A percentile compares a stretch with the other conserved stretches of the same genome.
Evolutionary conservation across 495 filamentous ascomycete species (phyloP).

Genomic region (Entonaema liquescens): DNA sequence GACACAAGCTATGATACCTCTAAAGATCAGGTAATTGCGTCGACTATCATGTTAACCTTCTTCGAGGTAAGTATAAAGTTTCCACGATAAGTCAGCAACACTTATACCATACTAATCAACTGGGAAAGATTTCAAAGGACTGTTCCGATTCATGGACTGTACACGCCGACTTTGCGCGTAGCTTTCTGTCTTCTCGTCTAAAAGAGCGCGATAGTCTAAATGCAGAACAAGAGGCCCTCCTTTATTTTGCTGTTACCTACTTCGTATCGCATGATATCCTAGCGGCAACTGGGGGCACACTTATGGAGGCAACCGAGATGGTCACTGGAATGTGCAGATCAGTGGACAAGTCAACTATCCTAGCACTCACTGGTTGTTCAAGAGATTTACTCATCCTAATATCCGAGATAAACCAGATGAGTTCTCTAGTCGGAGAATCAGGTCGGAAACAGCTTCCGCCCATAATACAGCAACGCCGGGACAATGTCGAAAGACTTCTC

Average conservation of each 20-base stretch:
- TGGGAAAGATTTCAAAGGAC: constrained; percentile 28
- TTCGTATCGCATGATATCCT: constrained; percentile 38
- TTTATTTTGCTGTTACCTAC: constrained; percentile 36
- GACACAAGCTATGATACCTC: background rate
- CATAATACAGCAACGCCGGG: constrained; percentile 24
- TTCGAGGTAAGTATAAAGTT: constrained; percentile 25
- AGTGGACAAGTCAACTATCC: constrained; percentile 21
- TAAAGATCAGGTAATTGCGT: constrained; percentile 35
- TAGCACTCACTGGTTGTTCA: constrained; percentile 28
- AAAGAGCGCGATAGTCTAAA: constrained; percentile 19
- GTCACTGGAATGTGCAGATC: constrained; percentile 31
- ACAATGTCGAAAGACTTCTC: constrained; percentile 29
- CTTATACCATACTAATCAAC: constrained; percentile 1
- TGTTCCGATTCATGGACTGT: constrained; percentile 36
- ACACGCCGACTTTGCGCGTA: constrained; percentile 32
- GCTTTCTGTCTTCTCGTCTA: constrained; percentile 24
- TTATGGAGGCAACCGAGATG: constrained; percentile 27
- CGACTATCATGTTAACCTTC: constrained; percentile 33
- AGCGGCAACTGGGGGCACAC: constrained; percentile 30
- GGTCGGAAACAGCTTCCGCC: constrained; percentile 4
- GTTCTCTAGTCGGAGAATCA: constrained; percentile 9
- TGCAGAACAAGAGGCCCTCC: constrained; percentile 30
- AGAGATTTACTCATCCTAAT: constrained; percentile 33
- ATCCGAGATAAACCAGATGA: constrained; percentile 35
- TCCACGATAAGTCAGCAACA: background rate